phyloP scores from a whole-genome alignment of 192 early-diverging fungal genomes.

The Podila verticillata region DNA sequence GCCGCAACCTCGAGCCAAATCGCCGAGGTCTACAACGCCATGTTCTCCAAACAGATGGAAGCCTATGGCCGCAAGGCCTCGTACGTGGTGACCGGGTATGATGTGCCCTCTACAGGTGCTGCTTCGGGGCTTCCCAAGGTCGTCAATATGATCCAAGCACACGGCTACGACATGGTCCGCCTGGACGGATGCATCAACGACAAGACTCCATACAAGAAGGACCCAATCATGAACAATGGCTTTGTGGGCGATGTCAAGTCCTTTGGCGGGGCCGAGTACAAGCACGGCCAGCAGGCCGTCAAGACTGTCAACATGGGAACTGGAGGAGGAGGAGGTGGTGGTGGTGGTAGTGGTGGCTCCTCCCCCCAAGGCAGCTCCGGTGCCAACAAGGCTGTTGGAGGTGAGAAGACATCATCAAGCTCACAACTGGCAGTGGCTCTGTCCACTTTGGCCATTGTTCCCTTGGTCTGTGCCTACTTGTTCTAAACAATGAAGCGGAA shows the following conservation, averaged over 20 bases:
- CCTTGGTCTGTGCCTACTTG: conserved; percentile 27
- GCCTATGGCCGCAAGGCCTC: conserved; percentile 60
- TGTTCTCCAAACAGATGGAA: conserved; percentile 57
- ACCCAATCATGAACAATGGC: conserved; percentile 35
- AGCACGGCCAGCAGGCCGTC: conserved; percentile 51
- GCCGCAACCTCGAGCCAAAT: conserved; percentile 32
- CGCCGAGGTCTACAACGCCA: conserved; percentile 52
- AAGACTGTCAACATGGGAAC: conserved; percentile 5
- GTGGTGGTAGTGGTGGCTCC: neutral
- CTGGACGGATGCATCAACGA: conserved; percentile 62
- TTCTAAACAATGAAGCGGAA: neutral
- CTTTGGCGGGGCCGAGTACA: conserved; percentile 52
- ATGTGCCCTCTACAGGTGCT: conserved; percentile 60
- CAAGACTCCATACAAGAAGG: conserved; percentile 59
- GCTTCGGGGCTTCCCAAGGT: conserved; percentile 55
- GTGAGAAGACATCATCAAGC: neutral
- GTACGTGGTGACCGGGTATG: conserved; percentile 58
- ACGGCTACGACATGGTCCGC: conserved; percentile 63
- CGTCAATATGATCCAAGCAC: conserved; percentile 51
- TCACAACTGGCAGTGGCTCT: neutral
- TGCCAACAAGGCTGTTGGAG: neutral
- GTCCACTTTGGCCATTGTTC: conserved; percentile 2
- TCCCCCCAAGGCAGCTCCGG: neutral
- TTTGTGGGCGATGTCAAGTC: conserved; percentile 53
- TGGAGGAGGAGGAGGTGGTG: neutral